Evolutionary conservation across 2,329 filamentous ascomycete species (phyloP).

Genomic region (Claviceps sp.): DNA sequence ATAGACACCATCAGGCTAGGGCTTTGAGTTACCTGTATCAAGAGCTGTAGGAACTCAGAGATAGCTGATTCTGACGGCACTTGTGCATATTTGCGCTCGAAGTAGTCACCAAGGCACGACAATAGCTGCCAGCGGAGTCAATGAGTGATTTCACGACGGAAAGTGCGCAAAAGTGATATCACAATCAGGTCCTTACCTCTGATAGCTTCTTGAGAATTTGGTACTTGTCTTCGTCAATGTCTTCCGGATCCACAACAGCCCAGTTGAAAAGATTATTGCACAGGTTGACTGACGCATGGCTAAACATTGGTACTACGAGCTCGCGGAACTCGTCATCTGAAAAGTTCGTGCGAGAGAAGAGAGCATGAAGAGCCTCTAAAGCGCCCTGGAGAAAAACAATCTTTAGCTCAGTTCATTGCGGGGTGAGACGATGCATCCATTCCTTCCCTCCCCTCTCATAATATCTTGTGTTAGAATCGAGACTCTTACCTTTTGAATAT

Average conservation of each 20-base stretch:
- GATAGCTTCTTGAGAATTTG: slow-evolving; percentile 86
- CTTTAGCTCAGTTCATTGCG: not conserved
- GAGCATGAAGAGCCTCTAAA: slow-evolving; percentile 68
- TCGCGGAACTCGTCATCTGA: slow-evolving; percentile 65
- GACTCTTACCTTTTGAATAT: slow-evolving; percentile 52
- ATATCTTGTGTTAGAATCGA: no score
- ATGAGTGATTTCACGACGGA: not conserved
- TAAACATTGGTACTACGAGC: slow-evolving; percentile 69
- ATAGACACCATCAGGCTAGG: slow-evolving; percentile 88
- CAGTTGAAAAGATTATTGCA: slow-evolving; percentile 65
- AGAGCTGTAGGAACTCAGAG: slow-evolving; percentile 62
- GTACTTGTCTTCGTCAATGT: slow-evolving; percentile 86
- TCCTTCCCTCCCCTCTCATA: no score
- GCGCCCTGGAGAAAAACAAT: slow-evolving; percentile 42
- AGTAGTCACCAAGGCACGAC: slow-evolving; percentile 70
- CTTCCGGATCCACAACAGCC: slow-evolving; percentile 64
- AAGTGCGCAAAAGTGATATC: not conserved
- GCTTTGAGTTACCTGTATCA: slow-evolving; percentile 67
- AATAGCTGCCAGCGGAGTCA: slow-evolving; percentile 46
- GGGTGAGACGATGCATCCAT: not conserved
- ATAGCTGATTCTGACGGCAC: slow-evolving; percentile 53
- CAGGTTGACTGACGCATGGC: slow-evolving; percentile 54
- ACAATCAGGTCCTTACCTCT: slow-evolving; percentile 44
- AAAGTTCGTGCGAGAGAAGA: slow-evolving; percentile 65
- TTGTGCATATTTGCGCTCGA: slow-evolving; percentile 61